Conservation (phyloP, 768 basidiomycete species). For the Termitomyces sp. region DNA sequence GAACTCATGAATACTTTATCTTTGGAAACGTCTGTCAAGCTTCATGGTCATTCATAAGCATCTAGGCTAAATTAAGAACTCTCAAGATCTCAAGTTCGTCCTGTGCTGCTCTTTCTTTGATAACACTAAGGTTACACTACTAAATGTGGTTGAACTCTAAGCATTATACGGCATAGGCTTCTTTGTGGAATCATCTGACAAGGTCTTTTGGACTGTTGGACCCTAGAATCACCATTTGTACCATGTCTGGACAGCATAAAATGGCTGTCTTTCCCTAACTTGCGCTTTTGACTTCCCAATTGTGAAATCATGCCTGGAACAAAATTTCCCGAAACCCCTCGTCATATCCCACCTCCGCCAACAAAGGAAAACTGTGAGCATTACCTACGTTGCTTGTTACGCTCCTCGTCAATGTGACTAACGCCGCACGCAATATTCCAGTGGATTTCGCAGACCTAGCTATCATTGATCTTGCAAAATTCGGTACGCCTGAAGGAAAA, state of each 20-base stretch:
- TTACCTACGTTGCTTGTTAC: neutral
- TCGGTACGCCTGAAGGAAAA: constrained; percentile 34
- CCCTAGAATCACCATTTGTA: neutral
- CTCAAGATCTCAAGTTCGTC: neutral
- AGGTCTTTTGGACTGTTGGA: neutral
- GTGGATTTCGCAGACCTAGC: constrained; percentile 46
- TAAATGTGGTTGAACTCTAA: neutral
- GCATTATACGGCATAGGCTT: neutral
- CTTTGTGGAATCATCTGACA: neutral
- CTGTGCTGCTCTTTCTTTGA: neutral
- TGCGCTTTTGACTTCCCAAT: neutral
- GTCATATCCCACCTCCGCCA: constrained; percentile 22
- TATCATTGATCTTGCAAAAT: constrained; percentile 47
- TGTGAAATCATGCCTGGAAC: constrained; percentile 25
- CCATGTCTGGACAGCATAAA: neutral
- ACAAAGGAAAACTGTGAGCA: constrained; percentile 12
- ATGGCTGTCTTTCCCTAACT: neutral
- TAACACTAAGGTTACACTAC: neutral
- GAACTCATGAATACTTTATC: neutral
- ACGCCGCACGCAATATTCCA: constrained; percentile 3
- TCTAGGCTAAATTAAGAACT: neutral
- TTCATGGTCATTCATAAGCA: neutral
- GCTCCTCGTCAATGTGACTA: neutral
- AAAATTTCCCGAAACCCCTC: constrained; percentile 32
- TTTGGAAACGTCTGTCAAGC: neutral